These are phyloP conservation scores for Lepidopterella palustris DNA, from an alignment of 495 filamentous ascomycete species.

Conservation along the genomic window DNA sequence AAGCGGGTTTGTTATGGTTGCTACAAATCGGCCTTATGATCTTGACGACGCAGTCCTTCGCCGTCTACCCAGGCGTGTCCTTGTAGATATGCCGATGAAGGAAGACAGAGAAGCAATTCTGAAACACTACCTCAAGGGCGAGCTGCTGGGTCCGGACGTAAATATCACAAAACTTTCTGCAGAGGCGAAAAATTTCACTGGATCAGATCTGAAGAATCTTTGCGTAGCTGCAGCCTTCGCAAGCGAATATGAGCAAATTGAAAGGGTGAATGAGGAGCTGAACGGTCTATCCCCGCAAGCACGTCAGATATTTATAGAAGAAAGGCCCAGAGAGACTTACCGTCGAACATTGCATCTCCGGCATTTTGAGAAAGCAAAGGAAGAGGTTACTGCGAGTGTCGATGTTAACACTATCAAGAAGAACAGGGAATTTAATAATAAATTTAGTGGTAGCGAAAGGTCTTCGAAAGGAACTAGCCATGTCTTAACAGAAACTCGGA, in stretches of 20 bases:
- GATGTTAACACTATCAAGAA: too few species aligned
- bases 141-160: constrained; percentile 67
- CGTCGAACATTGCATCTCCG: too few species aligned
- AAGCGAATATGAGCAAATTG: constrained; percentile 69
- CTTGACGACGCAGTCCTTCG: constrained; percentile 89
- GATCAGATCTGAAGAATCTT: constrained; percentile 89
- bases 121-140: constrained; percentile 89
- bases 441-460: too few species aligned
- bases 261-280: too few species aligned
- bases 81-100: constrained; percentile 95
- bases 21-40: constrained; percentile 93
- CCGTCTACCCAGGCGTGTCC: constrained; percentile 88
- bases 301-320: too few species aligned
- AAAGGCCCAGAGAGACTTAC: too few species aligned
- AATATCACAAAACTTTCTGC: constrained; percentile 73
- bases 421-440: too few species aligned
- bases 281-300: too few species aligned
- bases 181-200: constrained; percentile 81
- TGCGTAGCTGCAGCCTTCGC: constrained; percentile 88
- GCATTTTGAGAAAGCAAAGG: too few species aligned
- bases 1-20: constrained; percentile 98
- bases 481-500: too few species aligned
- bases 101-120: constrained; percentile 91
- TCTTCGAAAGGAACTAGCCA: too few species aligned
- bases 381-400: too few species aligned